A percentile compares a stretch with the other conserved stretches of the same genome.
Evolutionary conservation across 108 stramenopile genomes (phyloP).

Genomic region (Fragilaria radians): DNA sequence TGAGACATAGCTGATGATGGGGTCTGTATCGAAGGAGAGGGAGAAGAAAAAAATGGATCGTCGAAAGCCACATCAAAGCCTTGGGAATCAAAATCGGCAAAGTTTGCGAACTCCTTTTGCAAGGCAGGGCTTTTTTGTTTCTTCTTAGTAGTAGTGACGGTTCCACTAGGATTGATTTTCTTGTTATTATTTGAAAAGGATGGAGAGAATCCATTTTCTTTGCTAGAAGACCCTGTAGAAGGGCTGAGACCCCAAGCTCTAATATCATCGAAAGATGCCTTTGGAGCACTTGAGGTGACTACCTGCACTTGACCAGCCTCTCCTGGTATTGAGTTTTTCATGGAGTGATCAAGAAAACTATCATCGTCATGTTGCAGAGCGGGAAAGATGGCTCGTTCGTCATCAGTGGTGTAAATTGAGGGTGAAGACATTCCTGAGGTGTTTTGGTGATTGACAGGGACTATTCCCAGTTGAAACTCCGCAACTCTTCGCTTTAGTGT

Average conservation of each 20-base stretch:
- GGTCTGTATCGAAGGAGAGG: background rate
- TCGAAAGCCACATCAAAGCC: background rate
- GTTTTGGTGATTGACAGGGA: background rate
- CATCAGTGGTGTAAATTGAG: conserved; percentile 33
- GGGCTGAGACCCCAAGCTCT: conserved; percentile 51
- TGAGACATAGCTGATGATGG: background rate
- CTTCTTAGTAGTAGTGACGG: background rate
- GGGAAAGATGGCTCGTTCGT: conserved; percentile 45
- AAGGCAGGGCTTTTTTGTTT: background rate
- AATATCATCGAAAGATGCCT: conserved; percentile 42
- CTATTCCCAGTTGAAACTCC: conserved; percentile 16
- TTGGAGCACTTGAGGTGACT: conserved; percentile 16
- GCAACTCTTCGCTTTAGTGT: conserved; percentile 21
- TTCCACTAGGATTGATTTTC: background rate
- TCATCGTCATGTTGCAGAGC: conserved; percentile 52
- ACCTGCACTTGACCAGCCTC: conserved; percentile 16
- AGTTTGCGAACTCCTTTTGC: conserved; percentile 24
- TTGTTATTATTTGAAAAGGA: background rate
- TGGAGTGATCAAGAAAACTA: background rate
- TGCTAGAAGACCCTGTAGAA: conserved; percentile 3
- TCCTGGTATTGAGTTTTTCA: background rate
- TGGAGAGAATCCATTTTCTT: conserved; percentile 4
- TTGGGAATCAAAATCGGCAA: conserved; percentile 33
- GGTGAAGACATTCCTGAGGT: conserved; percentile 15
- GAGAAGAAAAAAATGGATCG: conserved; percentile 4